phyloP scores from a whole-genome alignment of 139 green algal species.

The Chlorella sorokiniana region DNA sequence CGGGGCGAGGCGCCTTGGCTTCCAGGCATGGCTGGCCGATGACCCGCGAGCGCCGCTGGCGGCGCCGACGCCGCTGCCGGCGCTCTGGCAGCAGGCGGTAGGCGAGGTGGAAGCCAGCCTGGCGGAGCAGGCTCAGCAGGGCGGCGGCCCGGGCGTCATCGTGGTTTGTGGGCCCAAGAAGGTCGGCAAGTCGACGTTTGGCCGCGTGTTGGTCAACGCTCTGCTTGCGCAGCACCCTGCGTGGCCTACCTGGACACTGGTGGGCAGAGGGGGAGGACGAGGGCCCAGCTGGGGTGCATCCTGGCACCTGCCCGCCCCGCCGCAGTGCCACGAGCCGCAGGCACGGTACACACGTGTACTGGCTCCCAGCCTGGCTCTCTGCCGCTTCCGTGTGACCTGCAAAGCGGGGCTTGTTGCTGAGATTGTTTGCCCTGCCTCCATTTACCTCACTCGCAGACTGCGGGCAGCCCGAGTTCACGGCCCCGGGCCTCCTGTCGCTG shows the following conservation, averaged over 20 bases:
- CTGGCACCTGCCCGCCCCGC: no score
- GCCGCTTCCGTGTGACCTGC: no score
- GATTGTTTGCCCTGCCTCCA: no score
- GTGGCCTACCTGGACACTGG: constrained; percentile 81
- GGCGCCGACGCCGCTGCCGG: background rate
- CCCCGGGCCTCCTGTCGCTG: constrained; percentile 78
- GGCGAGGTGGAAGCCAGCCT: constrained; percentile 13
- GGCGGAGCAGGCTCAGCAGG: constrained; percentile 3
- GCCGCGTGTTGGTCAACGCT: constrained; percentile 55
- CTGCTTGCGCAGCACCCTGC: constrained; percentile 40
- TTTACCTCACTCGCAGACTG: constrained; percentile 67
- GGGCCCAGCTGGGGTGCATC: no score
- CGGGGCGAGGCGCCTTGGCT: background rate
- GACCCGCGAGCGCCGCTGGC: constrained; percentile 14
- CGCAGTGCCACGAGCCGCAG: no score
- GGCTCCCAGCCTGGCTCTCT: no score
- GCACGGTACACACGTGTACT: no score
- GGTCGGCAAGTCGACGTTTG: constrained; percentile 85
- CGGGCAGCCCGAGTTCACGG: constrained; percentile 88
- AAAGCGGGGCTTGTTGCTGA: no score
- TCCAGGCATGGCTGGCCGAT: constrained; percentile 1
- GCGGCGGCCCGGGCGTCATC: constrained; percentile 42
- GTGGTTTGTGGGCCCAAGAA: constrained; percentile 77
- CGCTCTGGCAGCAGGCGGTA: constrained; percentile 33
- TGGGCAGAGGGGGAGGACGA: no score